Percentiles rank a stretch among this genome's conserved stretches.
These are phyloP conservation scores for Pestalotiopsis sp. DNA, from an alignment of 2,329 filamentous ascomycete genomes.

Conservation along the genomic window DNA sequence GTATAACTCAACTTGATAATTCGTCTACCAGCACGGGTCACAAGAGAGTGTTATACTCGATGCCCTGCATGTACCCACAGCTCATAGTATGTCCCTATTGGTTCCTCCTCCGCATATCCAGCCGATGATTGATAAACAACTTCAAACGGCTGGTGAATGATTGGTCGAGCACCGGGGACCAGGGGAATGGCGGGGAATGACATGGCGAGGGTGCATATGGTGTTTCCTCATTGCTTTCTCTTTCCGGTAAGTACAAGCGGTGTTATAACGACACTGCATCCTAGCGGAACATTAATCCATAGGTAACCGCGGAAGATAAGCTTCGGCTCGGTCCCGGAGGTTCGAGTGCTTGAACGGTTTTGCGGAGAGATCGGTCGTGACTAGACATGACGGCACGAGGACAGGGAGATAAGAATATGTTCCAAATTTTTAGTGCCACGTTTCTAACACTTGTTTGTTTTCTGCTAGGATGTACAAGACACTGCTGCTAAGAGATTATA, in stretches of 20 bases:
- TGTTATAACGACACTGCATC: not conserved
- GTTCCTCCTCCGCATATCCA: not conserved
- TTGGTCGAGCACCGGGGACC: not conserved
- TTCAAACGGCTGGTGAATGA: not conserved
- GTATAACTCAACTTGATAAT: not conserved
- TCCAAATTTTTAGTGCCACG: not conserved
- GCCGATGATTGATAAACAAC: constrained; percentile 2
- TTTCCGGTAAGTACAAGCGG: constrained; percentile 10
- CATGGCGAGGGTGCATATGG: not conserved
- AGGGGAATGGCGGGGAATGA: not conserved
- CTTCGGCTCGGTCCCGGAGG: not conserved
- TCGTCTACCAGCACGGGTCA: not conserved
- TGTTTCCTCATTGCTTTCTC: not conserved
- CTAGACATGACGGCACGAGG: not conserved
- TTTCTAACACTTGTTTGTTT: not conserved
- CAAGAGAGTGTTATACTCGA: constrained; percentile 1
- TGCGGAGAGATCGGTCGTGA: not conserved
- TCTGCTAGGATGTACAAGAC: not conserved
- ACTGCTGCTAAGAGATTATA: not conserved
- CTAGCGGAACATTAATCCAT: not conserved
- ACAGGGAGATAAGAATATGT: not conserved
- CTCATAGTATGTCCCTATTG: not conserved
- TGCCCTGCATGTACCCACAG: not conserved
- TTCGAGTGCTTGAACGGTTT: not conserved
- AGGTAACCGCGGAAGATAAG: not conserved